Evolutionary conservation across 139 green algal species (phyloP).

Genomic region (Chlamydomonas incerta): DNA sequence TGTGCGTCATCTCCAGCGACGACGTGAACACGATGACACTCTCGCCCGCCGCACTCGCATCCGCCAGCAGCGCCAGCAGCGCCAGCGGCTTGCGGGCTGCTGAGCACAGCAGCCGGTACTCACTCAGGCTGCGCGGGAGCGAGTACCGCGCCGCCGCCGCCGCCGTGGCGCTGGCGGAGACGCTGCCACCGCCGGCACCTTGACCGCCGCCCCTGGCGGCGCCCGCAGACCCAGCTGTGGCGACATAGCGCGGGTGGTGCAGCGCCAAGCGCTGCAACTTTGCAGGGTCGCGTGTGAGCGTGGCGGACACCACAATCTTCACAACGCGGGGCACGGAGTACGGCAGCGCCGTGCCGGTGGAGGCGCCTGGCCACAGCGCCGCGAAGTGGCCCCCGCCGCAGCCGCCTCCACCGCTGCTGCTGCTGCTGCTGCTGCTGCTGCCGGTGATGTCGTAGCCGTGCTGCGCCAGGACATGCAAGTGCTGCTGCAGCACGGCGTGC

Average conservation of each 20-base stretch:
- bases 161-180: not conserved
- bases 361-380: not conserved
- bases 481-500: conserved; percentile 60
- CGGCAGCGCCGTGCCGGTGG: not conserved
- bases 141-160: conserved; percentile 56
- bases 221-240: conserved; percentile 16
- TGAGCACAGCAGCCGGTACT: conserved; percentile 82
- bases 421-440: not conserved
- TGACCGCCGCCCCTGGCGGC: not conserved
- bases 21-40: conserved; percentile 88
- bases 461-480: not conserved
- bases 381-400: not conserved
- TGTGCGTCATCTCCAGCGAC: conserved; percentile 84
- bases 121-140: conserved; percentile 78
- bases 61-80: conserved; percentile 77
- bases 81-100: conserved; percentile 77
- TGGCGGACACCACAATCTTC: conserved; percentile 93
- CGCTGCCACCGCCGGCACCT: too few species aligned
- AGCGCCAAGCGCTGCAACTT: conserved; percentile 86
- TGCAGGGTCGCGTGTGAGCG: conserved; percentile 90
- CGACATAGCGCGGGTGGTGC: conserved; percentile 84
- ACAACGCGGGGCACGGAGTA: conserved; percentile 50
- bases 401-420: not conserved
- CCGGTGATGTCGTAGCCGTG: not conserved
- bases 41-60: conserved; percentile 51